Evolutionary conservation across 305 asterid species (phyloP), one percentile per base, ranked within the genome.

Genomic region (Withania somnifera): DNA sequence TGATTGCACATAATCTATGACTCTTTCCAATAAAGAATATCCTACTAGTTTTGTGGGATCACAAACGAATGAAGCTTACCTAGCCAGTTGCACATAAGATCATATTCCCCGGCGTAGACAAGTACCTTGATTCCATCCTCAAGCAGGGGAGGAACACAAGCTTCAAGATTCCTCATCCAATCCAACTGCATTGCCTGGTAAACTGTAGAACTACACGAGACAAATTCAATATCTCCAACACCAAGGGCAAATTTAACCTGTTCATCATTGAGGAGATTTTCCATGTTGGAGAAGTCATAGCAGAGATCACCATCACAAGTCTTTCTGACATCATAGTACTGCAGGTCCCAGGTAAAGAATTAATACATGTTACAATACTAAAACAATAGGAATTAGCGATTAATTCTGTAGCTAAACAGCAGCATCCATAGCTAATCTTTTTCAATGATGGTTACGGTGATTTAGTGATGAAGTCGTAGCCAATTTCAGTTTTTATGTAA

Each of bases 11-110:
- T 30, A 32, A 17, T 64, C 11, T 7, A 32, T 47, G 50, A 64
- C 30, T 30, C 45, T 32, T n/a, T 26, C 47, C 13, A 17, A 63
- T 77, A 60, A 77, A 8, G 34, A 53, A 17, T 77, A 51, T 52
- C 26, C 45, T 14, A 52, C 32, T 45, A 51, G 40, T 45, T 47
- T n/a, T 76, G 38, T 34, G 50, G 19, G 40, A 38, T 76, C 28
- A 11, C 6, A 24, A 8, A 40, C 5, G 14, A 42, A 13, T 22
- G 76, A 75, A 82, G 34, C 82, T 67, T 85, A 90, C 92, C 93
- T 11, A 91, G 88, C 93, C 93, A 93, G 86, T 91, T 93, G 91
- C 91, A 90, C 7, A 89, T 78, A 47, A 91, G 90, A 60, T 93
- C 97, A 77, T 84, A 91, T 45, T 93, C 97, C 38, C 93, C 95